These are phyloP conservation scores for Saccharomyces hybrid DNA, from an alignment of 1,139 yeast genomes.

Conservation along the genomic window DNA sequence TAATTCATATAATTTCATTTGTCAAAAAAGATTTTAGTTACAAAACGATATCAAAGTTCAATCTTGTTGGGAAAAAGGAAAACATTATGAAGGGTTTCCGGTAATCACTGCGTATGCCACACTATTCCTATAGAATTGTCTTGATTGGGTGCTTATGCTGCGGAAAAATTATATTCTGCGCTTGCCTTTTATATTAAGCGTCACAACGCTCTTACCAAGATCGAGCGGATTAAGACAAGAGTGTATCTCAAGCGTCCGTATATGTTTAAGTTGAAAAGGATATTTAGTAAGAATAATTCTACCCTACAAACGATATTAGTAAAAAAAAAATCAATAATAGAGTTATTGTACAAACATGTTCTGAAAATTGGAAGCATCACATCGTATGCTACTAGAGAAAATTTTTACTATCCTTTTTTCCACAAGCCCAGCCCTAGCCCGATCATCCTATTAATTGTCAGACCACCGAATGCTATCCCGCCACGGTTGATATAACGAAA, in stretches of 20 bases:
- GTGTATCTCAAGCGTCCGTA: too few species aligned
- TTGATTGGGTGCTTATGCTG: too few species aligned
- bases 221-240: background rate
- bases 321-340: too few species aligned
- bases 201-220: background rate
- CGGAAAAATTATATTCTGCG: too few species aligned
- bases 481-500: too few species aligned
- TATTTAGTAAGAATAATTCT: too few species aligned
- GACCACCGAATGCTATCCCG: too few species aligned
- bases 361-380: background rate
- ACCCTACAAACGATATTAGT: background rate
- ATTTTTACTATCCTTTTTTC: too few species aligned
- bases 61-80: background rate
- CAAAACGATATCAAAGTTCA: background rate
- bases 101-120: background rate
- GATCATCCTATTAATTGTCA: too few species aligned
- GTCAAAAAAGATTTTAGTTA: too few species aligned
- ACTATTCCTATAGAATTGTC: too few species aligned
- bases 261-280: background rate
- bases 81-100: background rate
- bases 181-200: background rate
- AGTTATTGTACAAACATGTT: background rate
- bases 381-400: background rate
- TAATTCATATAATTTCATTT: background rate
- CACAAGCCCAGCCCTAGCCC: too few species aligned